Base-by-base conservation (phyloP, 2,329 filamentous ascomycete species). In the Ophiostoma populinum region DNA sequence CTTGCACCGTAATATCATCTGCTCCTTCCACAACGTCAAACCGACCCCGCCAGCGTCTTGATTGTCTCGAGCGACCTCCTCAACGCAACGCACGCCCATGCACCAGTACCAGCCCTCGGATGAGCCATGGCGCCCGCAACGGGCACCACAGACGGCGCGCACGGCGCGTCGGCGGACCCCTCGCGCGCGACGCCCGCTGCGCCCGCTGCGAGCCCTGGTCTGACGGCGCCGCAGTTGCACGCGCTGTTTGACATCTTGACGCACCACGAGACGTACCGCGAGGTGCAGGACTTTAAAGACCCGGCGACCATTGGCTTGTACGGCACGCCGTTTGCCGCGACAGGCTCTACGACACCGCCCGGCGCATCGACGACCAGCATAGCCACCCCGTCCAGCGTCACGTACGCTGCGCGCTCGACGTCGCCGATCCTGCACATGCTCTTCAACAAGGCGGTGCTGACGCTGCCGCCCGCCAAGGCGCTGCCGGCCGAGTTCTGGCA, bases 281-380 rank as follows among this genome's bases (percentile, higher is more conserved):
- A 90, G 53, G 79, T 83, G 41, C 67, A 77, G 48, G 65, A 64
- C 41, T 83, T 86, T 62, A 80, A 75, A 47, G 55, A 63, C 24
- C 68, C 77, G 0, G 56, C 62, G 2, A 67, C 73, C 19, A 75
- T 85, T 40, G 60, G 65, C 39, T 53, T 61, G 16, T 85, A 82
- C 56, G 80, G 80, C 11, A 71, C 67, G 42, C 80, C 80, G 0
- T 85, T 86, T 52, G 55, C 50, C 20, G 39, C 38, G 33, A n/a
- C n/a, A n/a, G n/a, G n/a, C n/a, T n/a, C n/a, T n/a, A n/a, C n/a
- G n/a, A 24, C 33, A 53, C 29, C 16, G 21, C 13, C 17, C 17
- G 24, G 36, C 21, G 31, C 32, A 10, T 11, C 20, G 7, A 16
- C 7, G 2, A 12, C 15, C 13, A 9, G 5, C 6, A 26, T 18